Conservation (phyloP, 805 yeast species). For the Peterozyma toletana region DNA sequence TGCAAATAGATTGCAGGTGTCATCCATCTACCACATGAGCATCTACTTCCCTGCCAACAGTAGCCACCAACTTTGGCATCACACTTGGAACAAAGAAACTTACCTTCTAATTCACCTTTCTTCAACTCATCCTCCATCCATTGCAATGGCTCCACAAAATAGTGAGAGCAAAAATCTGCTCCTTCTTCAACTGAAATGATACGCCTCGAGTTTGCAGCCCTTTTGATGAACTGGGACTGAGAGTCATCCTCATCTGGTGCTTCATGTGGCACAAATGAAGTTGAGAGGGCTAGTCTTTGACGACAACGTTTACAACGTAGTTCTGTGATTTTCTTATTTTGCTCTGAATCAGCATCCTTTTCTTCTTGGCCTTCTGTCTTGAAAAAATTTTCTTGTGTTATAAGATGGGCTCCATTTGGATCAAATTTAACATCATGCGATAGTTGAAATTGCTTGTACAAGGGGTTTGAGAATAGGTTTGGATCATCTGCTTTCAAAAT, state of each 20-base stretch:
- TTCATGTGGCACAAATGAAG: conserved; percentile 55
- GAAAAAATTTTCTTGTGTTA: conserved; percentile 17
- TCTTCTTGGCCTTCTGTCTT: conserved; percentile 10
- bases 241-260: conserved; percentile 60
- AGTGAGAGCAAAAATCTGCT: conserved; percentile 67
- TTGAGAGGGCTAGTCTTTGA: conserved; percentile 53
- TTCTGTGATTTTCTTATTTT: conserved; percentile 19
- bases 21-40: conserved; percentile 95
- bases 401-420: conserved; percentile 31
- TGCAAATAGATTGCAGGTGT: conserved; percentile 84
- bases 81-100: conserved; percentile 80
- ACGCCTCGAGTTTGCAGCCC: conserved; percentile 54
- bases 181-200: conserved; percentile 54
- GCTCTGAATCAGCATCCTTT: conserved; percentile 16
- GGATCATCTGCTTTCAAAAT: conserved; percentile 31
- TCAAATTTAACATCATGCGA: conserved; percentile 28
- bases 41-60: conserved; percentile 90
- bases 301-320: conserved; percentile 84
- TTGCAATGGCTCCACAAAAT: conserved; percentile 76
- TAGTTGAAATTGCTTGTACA: conserved; percentile 37
- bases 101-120: conserved; percentile 78
- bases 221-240: conserved; percentile 59
- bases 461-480: conserved; percentile 10
- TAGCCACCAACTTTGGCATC: conserved; percentile 82
- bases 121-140: conserved; percentile 88